phyloP scores from a whole-genome alignment of 139 green algal genomes.

The Volvox africanus region DNA sequence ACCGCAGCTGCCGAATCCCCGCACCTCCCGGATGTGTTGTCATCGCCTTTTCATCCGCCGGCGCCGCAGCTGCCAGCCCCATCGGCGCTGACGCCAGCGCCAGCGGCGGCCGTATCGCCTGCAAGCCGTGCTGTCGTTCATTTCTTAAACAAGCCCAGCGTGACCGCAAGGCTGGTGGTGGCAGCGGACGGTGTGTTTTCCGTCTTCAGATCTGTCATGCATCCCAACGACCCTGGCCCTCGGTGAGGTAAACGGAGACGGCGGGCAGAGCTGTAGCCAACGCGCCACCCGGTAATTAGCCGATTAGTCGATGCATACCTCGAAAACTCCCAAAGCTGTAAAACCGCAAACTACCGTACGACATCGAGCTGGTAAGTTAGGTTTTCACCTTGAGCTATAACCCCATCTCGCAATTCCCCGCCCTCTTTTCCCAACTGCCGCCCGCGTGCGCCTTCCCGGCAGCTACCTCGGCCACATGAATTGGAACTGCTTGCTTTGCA shows the following conservation, averaged over 20 bases:
- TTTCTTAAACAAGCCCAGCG: constrained; percentile 32
- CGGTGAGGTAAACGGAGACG: neutral
- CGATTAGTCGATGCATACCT: no score
- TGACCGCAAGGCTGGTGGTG: constrained; percentile 58
- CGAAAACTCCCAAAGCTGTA: no score
- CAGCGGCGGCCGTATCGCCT: neutral
- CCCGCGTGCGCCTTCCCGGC: neutral
- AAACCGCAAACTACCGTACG: no score
- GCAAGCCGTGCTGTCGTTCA: neutral
- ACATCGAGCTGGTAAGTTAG: no score
- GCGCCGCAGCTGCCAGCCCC: no score
- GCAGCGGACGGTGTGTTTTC: constrained; percentile 63
- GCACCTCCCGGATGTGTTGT: no score
- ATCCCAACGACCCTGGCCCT: constrained; percentile 48
- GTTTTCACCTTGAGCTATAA: no score
- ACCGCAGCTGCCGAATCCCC: no score
- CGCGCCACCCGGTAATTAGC: no score
- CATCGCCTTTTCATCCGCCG: no score
- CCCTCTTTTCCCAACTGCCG: neutral
- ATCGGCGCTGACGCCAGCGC: no score
- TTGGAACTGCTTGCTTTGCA: constrained; percentile 65
- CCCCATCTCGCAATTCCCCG: no score
- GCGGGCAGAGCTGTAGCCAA: neutral
- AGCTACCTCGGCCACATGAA: constrained; percentile 66
- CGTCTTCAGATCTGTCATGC: constrained; percentile 53